These are phyloP conservation scores for Dictyophora rubrovolvata DNA, from an alignment of 768 basidiomycete genomes.

Conservation along the genomic window DNA sequence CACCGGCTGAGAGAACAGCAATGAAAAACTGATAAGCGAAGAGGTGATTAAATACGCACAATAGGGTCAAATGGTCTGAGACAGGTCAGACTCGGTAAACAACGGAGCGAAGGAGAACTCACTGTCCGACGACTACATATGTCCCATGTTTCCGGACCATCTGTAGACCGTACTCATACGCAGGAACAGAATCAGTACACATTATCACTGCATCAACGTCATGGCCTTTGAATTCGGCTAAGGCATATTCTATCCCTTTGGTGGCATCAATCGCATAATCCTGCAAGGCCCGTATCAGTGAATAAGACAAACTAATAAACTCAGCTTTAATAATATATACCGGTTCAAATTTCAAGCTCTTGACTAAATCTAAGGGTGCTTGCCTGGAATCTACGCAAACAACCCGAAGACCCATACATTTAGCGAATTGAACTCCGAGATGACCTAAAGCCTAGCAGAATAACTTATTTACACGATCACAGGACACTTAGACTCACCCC, in stretches of 20 bases:
- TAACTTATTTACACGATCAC: background rate
- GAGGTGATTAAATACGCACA: background rate
- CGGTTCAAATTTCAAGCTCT: background rate
- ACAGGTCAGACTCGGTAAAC: background rate
- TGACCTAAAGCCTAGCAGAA: background rate
- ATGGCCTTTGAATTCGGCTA: background rate
- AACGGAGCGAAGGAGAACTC: background rate
- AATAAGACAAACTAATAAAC: too few relatives aligned
- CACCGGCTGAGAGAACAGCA: background rate
- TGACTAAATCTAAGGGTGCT: conserved; percentile 2
- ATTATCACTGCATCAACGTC: background rate
- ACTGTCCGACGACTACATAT: conserved; percentile 1
- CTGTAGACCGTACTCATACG: background rate
- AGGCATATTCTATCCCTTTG: conserved; percentile 1
- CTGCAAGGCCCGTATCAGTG: background rate
- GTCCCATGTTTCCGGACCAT: background rate
- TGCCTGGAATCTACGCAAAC: background rate
- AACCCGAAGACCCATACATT: conserved; percentile 7
- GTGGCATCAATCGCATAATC: conserved; percentile 2
- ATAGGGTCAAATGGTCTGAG: conserved; percentile 1
- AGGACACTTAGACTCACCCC: background rate
- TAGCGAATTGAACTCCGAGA: conserved; percentile 3
- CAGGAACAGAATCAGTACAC: background rate
- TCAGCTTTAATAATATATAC: background rate
- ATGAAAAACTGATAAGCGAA: background rate